Evolutionary conservation across 2,329 filamentous ascomycete species (phyloP).

Genomic region (Clonostachys rhizophaga): DNA sequence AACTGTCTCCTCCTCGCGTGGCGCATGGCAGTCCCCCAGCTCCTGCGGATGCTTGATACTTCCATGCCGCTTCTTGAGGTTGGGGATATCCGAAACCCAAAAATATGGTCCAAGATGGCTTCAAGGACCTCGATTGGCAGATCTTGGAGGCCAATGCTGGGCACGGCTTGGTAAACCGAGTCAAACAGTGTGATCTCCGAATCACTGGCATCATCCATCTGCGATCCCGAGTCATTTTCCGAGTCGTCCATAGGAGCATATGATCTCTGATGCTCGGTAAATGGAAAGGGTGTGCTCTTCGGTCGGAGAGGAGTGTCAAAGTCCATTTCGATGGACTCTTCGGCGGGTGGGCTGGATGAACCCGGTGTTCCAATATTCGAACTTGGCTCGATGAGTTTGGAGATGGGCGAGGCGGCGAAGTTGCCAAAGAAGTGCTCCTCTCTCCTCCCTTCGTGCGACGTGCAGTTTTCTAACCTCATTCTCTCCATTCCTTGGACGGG

Average conservation of each 20-base stretch:
- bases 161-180: not conserved
- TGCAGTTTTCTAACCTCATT: not conserved
- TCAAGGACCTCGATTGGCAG: slow-evolving; percentile 70
- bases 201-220: slow-evolving; percentile 3
- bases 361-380: not conserved
- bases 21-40: slow-evolving; percentile 61
- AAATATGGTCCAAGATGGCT: slow-evolving; percentile 65
- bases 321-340: not conserved
- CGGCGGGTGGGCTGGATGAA: not conserved
- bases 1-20: slow-evolving; percentile 64
- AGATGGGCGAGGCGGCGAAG: not conserved
- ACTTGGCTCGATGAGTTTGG: not conserved
- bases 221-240: slow-evolving; percentile 11
- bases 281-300: slow-evolving; percentile 56
- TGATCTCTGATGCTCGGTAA: slow-evolving; percentile 40
- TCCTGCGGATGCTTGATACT: slow-evolving; percentile 42
- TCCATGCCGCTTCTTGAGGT: slow-evolving; percentile 50
- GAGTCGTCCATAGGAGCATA: slow-evolving; percentile 18
- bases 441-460: not conserved
- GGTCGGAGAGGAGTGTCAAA: slow-evolving; percentile 28
- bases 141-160: slow-evolving; percentile 14
- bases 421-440: slow-evolving; percentile 2
- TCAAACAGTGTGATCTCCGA: slow-evolving; percentile 2
- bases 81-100: slow-evolving; percentile 62
- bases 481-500: no score